A percentile compares a stretch with the other conserved stretches of the same genome.
These are phyloP conservation scores for Solanum neorickii DNA, from an alignment of 257 asterid genomes.

Conservation along the genomic window DNA sequence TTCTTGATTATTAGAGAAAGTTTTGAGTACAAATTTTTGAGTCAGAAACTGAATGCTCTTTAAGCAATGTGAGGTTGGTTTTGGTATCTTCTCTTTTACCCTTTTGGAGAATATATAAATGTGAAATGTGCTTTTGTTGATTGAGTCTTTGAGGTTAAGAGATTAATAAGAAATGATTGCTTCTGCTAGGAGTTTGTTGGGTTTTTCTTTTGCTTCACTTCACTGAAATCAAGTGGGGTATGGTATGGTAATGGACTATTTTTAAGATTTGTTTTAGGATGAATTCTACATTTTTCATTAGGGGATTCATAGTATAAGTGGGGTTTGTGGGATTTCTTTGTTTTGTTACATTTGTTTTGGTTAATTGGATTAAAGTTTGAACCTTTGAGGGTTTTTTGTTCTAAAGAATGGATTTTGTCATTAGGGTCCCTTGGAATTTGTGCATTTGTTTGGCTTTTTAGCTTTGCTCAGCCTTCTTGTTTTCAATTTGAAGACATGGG, in stretches of 20 bases:
- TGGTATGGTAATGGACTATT: conserved; percentile 6
- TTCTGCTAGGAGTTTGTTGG: conserved; percentile 22
- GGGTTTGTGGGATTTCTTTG: background rate
- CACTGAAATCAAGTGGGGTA: conserved; percentile 36
- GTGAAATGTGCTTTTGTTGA: conserved; percentile 41
- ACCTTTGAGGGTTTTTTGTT: background rate
- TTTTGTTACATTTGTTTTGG: background rate
- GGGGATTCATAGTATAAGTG: background rate
- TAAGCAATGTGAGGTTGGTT: conserved; percentile 11
- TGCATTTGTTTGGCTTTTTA: conserved; percentile 1
- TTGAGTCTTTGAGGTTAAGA: conserved; percentile 39
- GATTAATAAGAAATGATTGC: conserved; percentile 41
- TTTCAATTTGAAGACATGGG: conserved; percentile 25
- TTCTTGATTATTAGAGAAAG: conserved; percentile 16
- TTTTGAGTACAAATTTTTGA: background rate
- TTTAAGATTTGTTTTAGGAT: conserved; percentile 21
- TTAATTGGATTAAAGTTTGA: background rate
- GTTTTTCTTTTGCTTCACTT: conserved; percentile 38
- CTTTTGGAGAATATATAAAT: conserved; percentile 17
- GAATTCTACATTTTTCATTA: background rate
- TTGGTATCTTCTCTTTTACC: conserved; percentile 3
- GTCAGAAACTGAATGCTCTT: conserved; percentile 7
- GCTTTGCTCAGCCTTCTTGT: conserved; percentile 5
- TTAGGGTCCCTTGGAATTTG: conserved; percentile 11
- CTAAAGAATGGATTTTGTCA: background rate